Conservation (phyloP, 805 yeast genomes). For the Komagataella pastoris region DNA sequence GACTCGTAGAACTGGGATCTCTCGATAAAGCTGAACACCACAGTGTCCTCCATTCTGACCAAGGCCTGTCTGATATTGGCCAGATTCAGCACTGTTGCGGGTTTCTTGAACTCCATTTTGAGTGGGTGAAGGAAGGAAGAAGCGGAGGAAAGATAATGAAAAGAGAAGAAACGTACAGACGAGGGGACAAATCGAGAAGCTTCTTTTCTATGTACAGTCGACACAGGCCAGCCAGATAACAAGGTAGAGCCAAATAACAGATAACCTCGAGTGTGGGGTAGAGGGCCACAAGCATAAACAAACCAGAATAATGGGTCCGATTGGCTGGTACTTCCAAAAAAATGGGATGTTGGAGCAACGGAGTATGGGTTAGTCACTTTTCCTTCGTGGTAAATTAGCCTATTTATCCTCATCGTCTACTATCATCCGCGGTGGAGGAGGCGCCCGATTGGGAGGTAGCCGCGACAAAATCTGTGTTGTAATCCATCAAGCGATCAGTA, state of each 20-base stretch:
- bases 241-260: background rate
- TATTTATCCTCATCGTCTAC: background rate
- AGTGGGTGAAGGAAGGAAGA: background rate
- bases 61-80: constrained; percentile 74
- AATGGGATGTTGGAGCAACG: background rate
- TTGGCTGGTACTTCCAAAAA: background rate
- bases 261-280: background rate
- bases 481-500: constrained; percentile 9
- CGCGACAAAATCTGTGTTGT: constrained; percentile 5
- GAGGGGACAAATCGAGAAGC: background rate
- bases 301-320: background rate
- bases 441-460: background rate
- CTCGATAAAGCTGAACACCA: constrained; percentile 84
- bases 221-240: background rate
- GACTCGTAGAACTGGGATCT: constrained; percentile 77
- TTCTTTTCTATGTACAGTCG: background rate
- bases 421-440: background rate
- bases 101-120: constrained; percentile 71
- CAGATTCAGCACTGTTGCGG: constrained; percentile 70
- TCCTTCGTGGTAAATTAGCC: background rate
- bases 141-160: background rate
- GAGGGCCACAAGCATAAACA: background rate
- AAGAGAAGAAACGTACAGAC: background rate
- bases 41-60: constrained; percentile 92
- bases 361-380: background rate